Percentiles rank a stretch among this genome's conserved stretches.
Evolutionary conservation across 2,329 filamentous ascomycete species (phyloP).

Genomic region (Parafenestella ontariensis): DNA sequence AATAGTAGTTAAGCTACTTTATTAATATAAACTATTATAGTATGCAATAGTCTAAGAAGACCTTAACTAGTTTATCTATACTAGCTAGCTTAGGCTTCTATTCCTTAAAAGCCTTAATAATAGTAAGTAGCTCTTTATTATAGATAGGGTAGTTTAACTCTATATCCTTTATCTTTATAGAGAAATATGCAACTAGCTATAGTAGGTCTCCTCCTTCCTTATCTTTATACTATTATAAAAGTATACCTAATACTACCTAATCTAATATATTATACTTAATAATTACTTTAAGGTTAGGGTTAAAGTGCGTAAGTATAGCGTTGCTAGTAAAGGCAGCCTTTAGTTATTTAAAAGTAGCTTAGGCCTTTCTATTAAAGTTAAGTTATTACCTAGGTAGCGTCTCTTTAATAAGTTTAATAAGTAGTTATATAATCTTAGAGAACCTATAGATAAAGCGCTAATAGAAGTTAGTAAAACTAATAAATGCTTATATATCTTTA

Average conservation of each 20-base stretch:
- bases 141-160: conserved; percentile 46
- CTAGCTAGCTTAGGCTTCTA: conserved; percentile 15
- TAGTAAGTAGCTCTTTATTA: conserved; percentile 47
- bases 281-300: conserved; percentile 11
- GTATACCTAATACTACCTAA: conserved; percentile 4
- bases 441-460: too few relatives aligned
- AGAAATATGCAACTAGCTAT: conserved; percentile 28
- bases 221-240: conserved; percentile 12
- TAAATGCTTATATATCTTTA: conserved; percentile 29
- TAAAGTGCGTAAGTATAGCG: conserved; percentile 24
- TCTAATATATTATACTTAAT: conserved; percentile 33
- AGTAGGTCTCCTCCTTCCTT: not conserved
- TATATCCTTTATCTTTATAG: conserved; percentile 22
- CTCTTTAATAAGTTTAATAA: conserved; percentile 39
- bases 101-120: conserved; percentile 34
- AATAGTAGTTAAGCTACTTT: conserved; percentile 28
- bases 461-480: too few relatives aligned
- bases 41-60: conserved; percentile 38
- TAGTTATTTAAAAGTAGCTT: conserved; percentile 6
- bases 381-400: conserved; percentile 4
- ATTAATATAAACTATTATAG: conserved; percentile 37
- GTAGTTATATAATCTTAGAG: too few relatives aligned
- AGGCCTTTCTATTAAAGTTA: not conserved
- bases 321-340: conserved; percentile 20
- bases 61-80: conserved; percentile 24